Conservation (phyloP, 2,329 filamentous ascomycete genomes). For the Didymella segeticola region DNA sequence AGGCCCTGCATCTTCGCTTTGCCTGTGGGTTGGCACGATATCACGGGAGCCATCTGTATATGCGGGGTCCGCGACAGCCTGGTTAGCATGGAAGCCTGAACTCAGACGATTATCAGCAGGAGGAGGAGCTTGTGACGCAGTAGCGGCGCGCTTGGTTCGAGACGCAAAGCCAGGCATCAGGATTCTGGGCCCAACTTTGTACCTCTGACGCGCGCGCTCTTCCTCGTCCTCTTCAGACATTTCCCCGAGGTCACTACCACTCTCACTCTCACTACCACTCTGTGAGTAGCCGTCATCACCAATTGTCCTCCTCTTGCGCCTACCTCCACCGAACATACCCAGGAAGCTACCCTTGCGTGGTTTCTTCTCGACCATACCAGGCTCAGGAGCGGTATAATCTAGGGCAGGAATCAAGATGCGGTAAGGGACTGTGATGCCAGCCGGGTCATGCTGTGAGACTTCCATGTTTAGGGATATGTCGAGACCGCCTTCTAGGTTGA, state of each 20-base stretch:
- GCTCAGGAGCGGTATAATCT: constrained; percentile 48
- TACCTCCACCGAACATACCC: constrained; percentile 31
- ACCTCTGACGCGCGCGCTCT: constrained; percentile 39
- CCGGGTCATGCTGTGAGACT: constrained; percentile 81
- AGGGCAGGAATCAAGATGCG: constrained; percentile 83
- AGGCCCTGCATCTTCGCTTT: constrained; percentile 30
- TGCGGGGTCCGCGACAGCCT: constrained; percentile 19
- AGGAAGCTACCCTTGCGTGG: constrained; percentile 41
- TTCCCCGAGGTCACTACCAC: constrained; percentile 34
- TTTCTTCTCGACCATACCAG: constrained; percentile 25
- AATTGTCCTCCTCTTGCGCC: constrained; percentile 29
- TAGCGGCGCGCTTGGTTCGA: constrained; percentile 30
- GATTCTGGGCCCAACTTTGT: constrained; percentile 44
- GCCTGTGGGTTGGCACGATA: constrained; percentile 24
- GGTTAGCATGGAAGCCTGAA: constrained; percentile 37
- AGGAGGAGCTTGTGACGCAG: constrained; percentile 23
- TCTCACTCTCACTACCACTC: constrained; percentile 34
- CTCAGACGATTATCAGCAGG: constrained; percentile 25
- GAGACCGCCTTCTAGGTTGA: constrained; percentile 83
- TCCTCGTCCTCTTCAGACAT: constrained; percentile 42
- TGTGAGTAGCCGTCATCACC: constrained; percentile 45
- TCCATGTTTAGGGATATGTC: constrained; percentile 91
- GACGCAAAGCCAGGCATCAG: constrained; percentile 39
- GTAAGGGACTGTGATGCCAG: constrained; percentile 88
- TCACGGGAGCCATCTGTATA: constrained; percentile 17